Evolutionary conservation across 75 land plant genomes (phyloP), one percentile per base, ranked within the genome.

Genomic region (Selaginella moellendorffii): DNA sequence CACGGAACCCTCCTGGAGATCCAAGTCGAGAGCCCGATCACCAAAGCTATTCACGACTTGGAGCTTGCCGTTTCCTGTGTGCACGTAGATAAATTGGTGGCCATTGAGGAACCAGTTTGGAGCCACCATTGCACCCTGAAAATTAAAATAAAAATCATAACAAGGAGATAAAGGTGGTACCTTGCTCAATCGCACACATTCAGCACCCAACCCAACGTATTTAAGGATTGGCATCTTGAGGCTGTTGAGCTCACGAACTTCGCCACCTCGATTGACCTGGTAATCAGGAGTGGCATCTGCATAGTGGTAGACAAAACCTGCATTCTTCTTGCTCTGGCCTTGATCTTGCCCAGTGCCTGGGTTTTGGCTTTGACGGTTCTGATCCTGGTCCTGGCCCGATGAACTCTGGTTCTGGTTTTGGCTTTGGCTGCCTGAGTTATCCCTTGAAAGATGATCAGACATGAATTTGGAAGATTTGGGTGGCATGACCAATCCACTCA

Each of bases 91-190:
- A 5, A 56, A 5, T 56, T 56, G n/a, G 59, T 56, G 59, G n/a
- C 59, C 59, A 56, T 56, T 56, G 59, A 8, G 59, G n/a, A 19
- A 56, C 19, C 24, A 56, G n/a, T 56, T 56, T 56, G 59, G 59
- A 56, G n/a, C 59, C 19, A 56, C 24, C 21, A 56, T 56, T 8
- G 59, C 59, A 56, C 21, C 59, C 59, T 56, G 14, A 21, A 5
- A 56, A 56, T 8, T 8, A 19, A 56, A 24, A 19, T 2, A 56
- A 21, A 56, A 56, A 24, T 56, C 59, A 2, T 36, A 5, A 5
- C 5, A 36, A 5, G 14, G 5, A 36, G 5, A 36, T 36, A 5
- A 36, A 36, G 14, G 46, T 5, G 14, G 5, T 56, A 56, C 59
- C 59, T 56, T 21, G 9, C 2, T 5, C 8, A 56, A n/a, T 19